These are phyloP conservation scores for Barnettozyma populi DNA, from an alignment of 805 yeast genomes.

Conservation along the genomic window DNA sequence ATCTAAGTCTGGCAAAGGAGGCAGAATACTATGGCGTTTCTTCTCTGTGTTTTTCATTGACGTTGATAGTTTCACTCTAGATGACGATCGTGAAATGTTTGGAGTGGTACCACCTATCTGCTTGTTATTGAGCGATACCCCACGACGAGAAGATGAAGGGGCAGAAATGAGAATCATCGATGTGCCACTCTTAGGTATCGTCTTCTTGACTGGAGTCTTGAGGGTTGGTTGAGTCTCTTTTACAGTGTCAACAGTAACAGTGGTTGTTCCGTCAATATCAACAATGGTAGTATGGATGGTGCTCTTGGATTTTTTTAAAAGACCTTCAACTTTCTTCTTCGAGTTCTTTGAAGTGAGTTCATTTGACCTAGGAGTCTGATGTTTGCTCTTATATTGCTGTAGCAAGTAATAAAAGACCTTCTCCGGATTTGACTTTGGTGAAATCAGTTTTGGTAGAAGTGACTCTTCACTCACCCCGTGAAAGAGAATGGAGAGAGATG, in stretches of 20 bases:
- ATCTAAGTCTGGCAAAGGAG: constrained; percentile 25
- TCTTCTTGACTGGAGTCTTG: constrained; percentile 19
- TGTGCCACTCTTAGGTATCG: constrained; percentile 16
- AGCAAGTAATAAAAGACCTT: constrained; percentile 76
- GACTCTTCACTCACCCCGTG: constrained; percentile 62
- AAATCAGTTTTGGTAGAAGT: constrained; percentile 47
- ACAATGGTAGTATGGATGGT: constrained; percentile 37
- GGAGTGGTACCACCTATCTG: constrained; percentile 5
- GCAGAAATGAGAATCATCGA: constrained; percentile 28
- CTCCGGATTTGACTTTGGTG: constrained; percentile 61
- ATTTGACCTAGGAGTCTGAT: constrained; percentile 26
- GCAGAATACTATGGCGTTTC: constrained; percentile 24
- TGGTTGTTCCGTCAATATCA: constrained; percentile 27
- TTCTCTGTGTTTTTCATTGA: constrained; percentile 11
- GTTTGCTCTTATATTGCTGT: constrained; percentile 68
- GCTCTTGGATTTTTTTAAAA: constrained; percentile 36
- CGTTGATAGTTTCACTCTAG: constrained; percentile 15
- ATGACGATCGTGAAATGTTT: constrained; percentile 22
- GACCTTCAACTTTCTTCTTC: constrained; percentile 27
- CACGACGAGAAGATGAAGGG: constrained; percentile 27
- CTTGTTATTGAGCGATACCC: constrained; percentile 27
- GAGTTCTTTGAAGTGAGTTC: constrained; percentile 15
- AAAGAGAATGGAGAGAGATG: constrained; percentile 73
- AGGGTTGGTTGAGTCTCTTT: constrained; percentile 10
- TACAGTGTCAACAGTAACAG: constrained; percentile 9